Evolutionary conservation across 768 basidiomycete species (phyloP), one percentile per base, ranked within the genome.

Genomic region (Leucocoprinus leucothites): DNA sequence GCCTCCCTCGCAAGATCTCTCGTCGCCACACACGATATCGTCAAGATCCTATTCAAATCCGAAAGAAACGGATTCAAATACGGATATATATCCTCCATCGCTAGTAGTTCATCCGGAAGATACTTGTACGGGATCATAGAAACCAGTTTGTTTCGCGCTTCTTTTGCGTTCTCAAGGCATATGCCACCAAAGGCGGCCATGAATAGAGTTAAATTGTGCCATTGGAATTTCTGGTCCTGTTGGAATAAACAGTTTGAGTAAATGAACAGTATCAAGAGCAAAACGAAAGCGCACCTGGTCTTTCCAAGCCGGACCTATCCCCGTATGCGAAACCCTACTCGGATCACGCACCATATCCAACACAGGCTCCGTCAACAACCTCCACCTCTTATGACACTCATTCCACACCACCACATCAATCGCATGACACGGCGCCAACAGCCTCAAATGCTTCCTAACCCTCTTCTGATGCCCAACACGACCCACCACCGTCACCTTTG

Each of bases 1-100:
- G 91, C 90, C 52, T 93, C 91, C 60, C 84, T 80, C 2, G 89
- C 89, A 9, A 84, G 76, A 61, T 96, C 89, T n/a, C 92, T 82
- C 34, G 88, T 80, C 42, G 81, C 76, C 5, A 83, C 74, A 48
- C 82, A 79, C 11, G 84, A 80, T n/a, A 76, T 72, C 16, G 88
- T 72, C 43, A 95, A 71, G 40, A 88, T 72, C 35, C 81, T 81
- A n/a, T 91, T 86, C 26, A 91, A 74, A 49, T 84, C 81, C 3
- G 73, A 75, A 21, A 93, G 75, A 66, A 92, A 93, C 42, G 70
- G 73, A n/a, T 77, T 76, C 22, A 91, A 77, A 11, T 89, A 71
- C 9, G 79, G 76, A 14, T 69, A 68, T 2, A 86, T 83, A 58
- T 84, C 80, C 47, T 78, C 74, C 35, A 86, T 67, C 36, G 80